Conservation (phyloP, 2,329 filamentous ascomycete species). For the Curvularia spicifera region DNA sequence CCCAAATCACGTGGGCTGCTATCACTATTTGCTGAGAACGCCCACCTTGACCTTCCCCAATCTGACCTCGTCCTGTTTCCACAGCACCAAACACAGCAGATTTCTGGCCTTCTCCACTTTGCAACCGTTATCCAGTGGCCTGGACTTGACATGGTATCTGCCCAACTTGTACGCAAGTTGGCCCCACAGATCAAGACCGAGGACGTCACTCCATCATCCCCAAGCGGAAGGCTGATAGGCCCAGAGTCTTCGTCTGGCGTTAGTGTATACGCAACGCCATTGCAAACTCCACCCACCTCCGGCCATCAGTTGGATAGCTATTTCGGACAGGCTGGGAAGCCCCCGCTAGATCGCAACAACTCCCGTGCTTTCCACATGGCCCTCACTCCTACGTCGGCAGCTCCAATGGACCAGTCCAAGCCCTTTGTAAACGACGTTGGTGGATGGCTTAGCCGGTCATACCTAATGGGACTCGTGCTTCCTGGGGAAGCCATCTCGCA, state of each 20-base stretch:
- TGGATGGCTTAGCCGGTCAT: constrained; percentile 63
- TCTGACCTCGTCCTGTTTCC: constrained; percentile 44
- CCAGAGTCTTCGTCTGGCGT: constrained; percentile 38
- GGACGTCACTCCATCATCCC: constrained; percentile 22
- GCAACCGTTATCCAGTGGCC: constrained; percentile 60
- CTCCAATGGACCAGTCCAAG: constrained; percentile 22
- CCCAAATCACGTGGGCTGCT: constrained; percentile 39
- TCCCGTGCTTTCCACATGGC: constrained; percentile 43
- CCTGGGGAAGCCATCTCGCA: constrained; percentile 62
- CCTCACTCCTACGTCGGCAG: constrained; percentile 31
- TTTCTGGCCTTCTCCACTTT: constrained; percentile 60
- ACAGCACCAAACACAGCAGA: constrained; percentile 49
- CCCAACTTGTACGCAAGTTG: constrained; percentile 48
- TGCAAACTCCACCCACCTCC: constrained; percentile 45
- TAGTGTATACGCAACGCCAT: constrained; percentile 49
- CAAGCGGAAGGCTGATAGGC: constrained; percentile 33
- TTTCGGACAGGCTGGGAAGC: constrained; percentile 42
- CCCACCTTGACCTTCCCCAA: constrained; percentile 28
- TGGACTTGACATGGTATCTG: constrained; percentile 48
- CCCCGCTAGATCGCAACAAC: constrained; percentile 31
- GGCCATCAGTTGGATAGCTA: constrained; percentile 42
- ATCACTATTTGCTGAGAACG: constrained; percentile 34
- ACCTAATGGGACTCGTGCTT: constrained; percentile 61
- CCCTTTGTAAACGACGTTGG: constrained; percentile 44
- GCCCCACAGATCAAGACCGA: constrained; percentile 27